Evolutionary conservation across 306 rosid genomes (phyloP).

Genomic region (Boehmeria nivea): DNA sequence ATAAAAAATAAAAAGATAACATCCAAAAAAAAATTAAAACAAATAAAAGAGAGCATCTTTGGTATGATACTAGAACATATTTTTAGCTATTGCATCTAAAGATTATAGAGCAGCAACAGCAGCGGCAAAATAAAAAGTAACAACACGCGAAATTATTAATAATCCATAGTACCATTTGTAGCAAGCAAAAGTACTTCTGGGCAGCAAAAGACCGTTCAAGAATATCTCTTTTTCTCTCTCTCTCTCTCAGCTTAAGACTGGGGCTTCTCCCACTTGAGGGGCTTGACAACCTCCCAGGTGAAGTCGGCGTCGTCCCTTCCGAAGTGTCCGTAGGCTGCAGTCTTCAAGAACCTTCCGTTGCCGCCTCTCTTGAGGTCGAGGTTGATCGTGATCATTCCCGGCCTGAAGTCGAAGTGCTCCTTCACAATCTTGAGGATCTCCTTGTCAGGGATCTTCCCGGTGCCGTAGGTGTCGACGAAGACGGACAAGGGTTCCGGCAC

Average conservation of each 20-base stretch:
- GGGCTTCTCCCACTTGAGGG: conserved; percentile 96
- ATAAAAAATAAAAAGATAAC: conserved; percentile 26
- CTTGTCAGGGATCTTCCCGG: conserved; percentile 92
- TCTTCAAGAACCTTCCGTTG: conserved; percentile 73
- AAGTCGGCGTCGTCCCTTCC: conserved; percentile 97
- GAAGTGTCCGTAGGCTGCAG: conserved; percentile 98
- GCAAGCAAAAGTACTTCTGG: no score
- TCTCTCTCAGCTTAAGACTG: conserved; percentile 45
- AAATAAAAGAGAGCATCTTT: neutral
- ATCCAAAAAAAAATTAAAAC: conserved; percentile 18
- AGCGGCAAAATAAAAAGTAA: no score
- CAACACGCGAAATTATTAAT: no score
- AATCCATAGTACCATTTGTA: conserved; percentile 35
- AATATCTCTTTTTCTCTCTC: neutral
- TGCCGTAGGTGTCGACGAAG: conserved; percentile 72
- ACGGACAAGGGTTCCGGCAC: conserved; percentile 95
- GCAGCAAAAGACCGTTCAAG: no score
- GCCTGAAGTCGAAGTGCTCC: conserved; percentile 94
- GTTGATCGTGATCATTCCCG: conserved; percentile 95
- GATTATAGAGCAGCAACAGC: no score
- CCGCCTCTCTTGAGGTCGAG: conserved; percentile 96
- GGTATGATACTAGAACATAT: no score
- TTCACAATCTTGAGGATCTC: conserved; percentile 87
- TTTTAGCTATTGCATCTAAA: no score
- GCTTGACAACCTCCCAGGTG: conserved; percentile 99